phyloP scores from a whole-genome alignment of 768 basidiomycete species.

The Mycena filopes region DNA sequence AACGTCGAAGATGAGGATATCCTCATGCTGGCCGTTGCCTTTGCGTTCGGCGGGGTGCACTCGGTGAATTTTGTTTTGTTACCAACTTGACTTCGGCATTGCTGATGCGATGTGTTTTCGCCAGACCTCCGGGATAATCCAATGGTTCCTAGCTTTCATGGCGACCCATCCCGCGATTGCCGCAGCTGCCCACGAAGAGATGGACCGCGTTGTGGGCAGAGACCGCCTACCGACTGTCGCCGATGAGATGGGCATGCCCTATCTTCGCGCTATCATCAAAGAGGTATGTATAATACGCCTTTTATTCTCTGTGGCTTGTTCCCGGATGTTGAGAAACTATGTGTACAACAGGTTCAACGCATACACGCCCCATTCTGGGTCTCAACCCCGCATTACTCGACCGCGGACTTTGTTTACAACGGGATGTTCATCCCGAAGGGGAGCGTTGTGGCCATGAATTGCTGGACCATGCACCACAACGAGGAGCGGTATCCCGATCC shows the following conservation, averaged over 20 bases:
- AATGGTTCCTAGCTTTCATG: constrained; percentile 47
- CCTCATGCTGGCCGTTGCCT: constrained; percentile 46
- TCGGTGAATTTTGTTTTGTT: too few species aligned
- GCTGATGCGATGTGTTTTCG: too few species aligned
- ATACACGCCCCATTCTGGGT: constrained; percentile 44
- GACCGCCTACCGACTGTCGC: constrained; percentile 37
- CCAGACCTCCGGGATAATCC: constrained; percentile 47
- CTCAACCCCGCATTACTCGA: constrained; percentile 41
- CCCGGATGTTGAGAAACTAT: too few species aligned
- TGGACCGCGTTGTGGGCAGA: constrained; percentile 47
- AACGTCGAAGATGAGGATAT: constrained; percentile 45
- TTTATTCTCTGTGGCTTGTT: too few species aligned
- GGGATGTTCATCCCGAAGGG: constrained; percentile 44
- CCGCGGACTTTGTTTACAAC: constrained; percentile 44
- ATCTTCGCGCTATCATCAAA: constrained; percentile 20
- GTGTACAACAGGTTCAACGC: too few species aligned
- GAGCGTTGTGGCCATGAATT: constrained; percentile 42
- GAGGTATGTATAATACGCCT: constrained; percentile 12
- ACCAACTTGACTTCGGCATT: too few species aligned
- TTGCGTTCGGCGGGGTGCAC: constrained; percentile 48
- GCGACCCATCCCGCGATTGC: constrained; percentile 44
- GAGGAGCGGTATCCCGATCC: constrained; percentile 43
- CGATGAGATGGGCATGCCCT: background rate
- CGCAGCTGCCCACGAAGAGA: constrained; percentile 45
- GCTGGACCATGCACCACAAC: constrained; percentile 39